Conservation (phyloP, 2,329 filamentous ascomycete species). For the Colletotrichum sp. region DNA sequence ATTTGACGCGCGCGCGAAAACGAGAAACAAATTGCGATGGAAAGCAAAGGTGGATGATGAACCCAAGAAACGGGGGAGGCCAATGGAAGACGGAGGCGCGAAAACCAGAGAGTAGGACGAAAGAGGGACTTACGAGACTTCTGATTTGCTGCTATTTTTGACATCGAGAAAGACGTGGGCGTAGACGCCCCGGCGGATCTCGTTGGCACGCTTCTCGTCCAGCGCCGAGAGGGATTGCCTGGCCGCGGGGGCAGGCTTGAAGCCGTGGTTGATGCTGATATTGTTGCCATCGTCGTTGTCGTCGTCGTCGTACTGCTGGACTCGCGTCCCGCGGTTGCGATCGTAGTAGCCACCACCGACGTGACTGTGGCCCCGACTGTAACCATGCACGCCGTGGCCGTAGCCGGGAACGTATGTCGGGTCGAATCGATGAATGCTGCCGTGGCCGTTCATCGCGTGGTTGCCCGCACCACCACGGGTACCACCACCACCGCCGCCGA, state of each 20-base stretch:
- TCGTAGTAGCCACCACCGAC: neutral
- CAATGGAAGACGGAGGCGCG: neutral
- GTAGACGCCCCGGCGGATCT: slow-evolving; percentile 19
- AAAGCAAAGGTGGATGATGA: neutral
- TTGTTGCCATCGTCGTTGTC: neutral
- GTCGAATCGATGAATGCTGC: slow-evolving; percentile 6
- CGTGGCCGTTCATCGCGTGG: neutral
- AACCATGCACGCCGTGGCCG: neutral
- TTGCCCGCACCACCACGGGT: neutral
- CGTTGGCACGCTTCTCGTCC: slow-evolving; percentile 22
- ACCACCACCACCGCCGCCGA: neutral
- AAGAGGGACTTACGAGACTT: slow-evolving; percentile 26
- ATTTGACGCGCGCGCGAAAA: neutral
- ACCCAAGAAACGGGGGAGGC: neutral
- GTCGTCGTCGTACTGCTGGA: neutral
- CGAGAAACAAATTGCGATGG: neutral
- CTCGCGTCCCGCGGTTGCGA: neutral
- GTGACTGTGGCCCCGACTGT: neutral
- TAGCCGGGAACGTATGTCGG: neutral
- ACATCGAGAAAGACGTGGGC: slow-evolving; percentile 20
- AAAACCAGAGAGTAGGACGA: neutral
- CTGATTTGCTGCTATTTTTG: slow-evolving; percentile 25
- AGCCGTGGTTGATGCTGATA: neutral
- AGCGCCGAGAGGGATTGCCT: slow-evolving; percentile 24
- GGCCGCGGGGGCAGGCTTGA: neutral